Evolutionary conservation across 2,329 filamentous ascomycete species (phyloP).

Genomic region (Diaporthe citrichinensis): DNA sequence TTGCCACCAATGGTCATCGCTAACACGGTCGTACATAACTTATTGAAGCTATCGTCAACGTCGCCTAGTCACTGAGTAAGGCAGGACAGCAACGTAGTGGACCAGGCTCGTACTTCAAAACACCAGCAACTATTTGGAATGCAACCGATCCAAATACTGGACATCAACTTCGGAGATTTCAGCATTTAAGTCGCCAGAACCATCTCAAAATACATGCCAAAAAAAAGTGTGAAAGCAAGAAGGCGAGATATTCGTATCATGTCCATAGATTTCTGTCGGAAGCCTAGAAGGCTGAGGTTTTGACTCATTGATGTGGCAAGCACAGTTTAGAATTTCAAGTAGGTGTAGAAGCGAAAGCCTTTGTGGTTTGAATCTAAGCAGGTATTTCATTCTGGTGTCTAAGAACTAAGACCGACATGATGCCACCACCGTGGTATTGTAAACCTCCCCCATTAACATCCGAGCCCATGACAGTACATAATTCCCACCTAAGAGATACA

Average conservation of each 20-base stretch:
- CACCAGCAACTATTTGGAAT: neutral
- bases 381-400: conserved; percentile 29
- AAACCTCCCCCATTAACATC: conserved; percentile 14
- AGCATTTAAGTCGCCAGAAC: too few relatives aligned
- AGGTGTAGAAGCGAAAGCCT: neutral
- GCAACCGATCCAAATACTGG: too few relatives aligned
- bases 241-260: neutral
- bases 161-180: too few relatives aligned
- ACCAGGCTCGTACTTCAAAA: neutral
- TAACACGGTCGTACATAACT: too few relatives aligned
- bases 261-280: neutral
- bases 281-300: too few relatives aligned
- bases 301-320: too few relatives aligned
- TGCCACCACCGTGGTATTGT: conserved; percentile 1
- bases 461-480: conserved; percentile 22
- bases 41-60: conserved; percentile 6
- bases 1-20: neutral
- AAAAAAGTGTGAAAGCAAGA: too few relatives aligned
- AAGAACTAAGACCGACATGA: conserved; percentile 22
- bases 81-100: neutral
- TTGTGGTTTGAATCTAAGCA: neutral
- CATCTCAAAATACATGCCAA: too few relatives aligned
- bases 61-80: neutral
- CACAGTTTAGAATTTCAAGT: neutral
- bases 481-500: conserved; percentile 12